Percentiles rank a stretch among this genome's conserved stretches.
Conservation (phyloP, 768 basidiomycete genomes). For the Russula sp. region DNA sequence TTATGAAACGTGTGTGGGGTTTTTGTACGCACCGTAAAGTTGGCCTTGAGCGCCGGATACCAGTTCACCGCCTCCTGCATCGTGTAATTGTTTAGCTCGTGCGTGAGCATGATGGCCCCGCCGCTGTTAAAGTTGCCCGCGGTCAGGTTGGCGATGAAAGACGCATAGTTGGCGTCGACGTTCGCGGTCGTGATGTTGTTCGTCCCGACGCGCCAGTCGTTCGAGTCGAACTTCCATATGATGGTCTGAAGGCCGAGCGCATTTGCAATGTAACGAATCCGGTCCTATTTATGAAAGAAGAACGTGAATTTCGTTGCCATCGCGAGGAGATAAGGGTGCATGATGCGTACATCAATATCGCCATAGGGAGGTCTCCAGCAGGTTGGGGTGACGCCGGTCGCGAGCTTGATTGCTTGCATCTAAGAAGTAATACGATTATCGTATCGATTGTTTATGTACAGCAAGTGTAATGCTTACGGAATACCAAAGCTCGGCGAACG, state of each 20-base stretch:
- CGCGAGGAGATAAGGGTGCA: not conserved
- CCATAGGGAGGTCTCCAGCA: slow-evolving; percentile 60
- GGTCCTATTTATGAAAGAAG: slow-evolving; percentile 33
- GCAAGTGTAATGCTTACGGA: slow-evolving; percentile 31
- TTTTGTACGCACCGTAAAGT: slow-evolving; percentile 37
- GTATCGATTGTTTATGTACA: not conserved
- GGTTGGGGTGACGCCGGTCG: slow-evolving; percentile 47
- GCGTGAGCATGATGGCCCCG: slow-evolving; percentile 49
- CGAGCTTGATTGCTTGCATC: slow-evolving; percentile 50
- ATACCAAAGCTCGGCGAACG: slow-evolving; percentile 76
- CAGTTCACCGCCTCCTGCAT: slow-evolving; percentile 53
- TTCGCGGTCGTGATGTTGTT: not conserved
- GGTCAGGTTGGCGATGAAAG: slow-evolving; percentile 10
- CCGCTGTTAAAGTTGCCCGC: slow-evolving; percentile 5
- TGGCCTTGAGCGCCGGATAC: slow-evolving; percentile 37
- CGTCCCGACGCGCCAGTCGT: slow-evolving; percentile 49
- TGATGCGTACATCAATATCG: slow-evolving; percentile 42
- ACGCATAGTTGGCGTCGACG: slow-evolving; percentile 8
- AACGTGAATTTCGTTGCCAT: not conserved
- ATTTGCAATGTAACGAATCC: slow-evolving; percentile 62
- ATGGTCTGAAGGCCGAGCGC: slow-evolving; percentile 63
- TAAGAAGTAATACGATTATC: not conserved
- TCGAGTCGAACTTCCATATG: slow-evolving; percentile 65
- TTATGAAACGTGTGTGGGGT: no score
- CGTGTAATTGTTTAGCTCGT: slow-evolving; percentile 54